Percentiles rank a stretch among this genome's conserved stretches.
These are phyloP conservation scores for Rosa multiflora DNA, from an alignment of 306 rosid species.

Conservation along the genomic window DNA sequence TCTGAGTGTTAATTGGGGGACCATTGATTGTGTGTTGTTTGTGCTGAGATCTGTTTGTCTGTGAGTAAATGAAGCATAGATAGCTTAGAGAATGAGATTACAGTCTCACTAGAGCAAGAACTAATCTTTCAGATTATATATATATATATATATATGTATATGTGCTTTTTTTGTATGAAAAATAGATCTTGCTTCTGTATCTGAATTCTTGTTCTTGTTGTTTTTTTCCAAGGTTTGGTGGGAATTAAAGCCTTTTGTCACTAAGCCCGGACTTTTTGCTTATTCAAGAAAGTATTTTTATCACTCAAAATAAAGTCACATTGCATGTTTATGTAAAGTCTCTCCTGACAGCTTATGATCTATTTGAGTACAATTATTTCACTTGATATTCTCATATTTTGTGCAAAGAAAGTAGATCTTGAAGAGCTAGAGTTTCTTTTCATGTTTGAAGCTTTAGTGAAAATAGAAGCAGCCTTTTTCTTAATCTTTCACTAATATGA, in stretches of 20 bases:
- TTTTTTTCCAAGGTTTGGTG: not conserved
- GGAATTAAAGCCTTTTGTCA: not conserved
- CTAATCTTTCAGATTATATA: not conserved
- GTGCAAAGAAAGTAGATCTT: not conserved
- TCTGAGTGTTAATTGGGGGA: not conserved
- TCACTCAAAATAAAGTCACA: not conserved
- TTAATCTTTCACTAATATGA: not conserved
- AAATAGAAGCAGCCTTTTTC: not conserved
- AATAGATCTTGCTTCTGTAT: not conserved
- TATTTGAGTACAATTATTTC: not conserved
- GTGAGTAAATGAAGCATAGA: not conserved
- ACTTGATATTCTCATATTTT: not conserved
- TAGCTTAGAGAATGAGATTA: not conserved
- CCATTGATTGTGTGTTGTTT: not conserved
- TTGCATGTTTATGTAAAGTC: not conserved
- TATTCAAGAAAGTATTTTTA: not conserved
- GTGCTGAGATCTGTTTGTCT: slow-evolving; percentile 15
- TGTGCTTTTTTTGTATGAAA: not conserved
- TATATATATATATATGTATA: no score
- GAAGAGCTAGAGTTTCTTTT: not conserved
- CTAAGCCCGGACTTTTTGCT: not conserved
- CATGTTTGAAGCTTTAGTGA: not conserved
- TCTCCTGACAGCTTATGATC: not conserved
- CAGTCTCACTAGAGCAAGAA: not conserved
- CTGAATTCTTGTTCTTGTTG: not conserved